phyloP scores from a whole-genome alignment of 2,329 filamentous ascomycete genomes.

The Paraphoma sp. region DNA sequence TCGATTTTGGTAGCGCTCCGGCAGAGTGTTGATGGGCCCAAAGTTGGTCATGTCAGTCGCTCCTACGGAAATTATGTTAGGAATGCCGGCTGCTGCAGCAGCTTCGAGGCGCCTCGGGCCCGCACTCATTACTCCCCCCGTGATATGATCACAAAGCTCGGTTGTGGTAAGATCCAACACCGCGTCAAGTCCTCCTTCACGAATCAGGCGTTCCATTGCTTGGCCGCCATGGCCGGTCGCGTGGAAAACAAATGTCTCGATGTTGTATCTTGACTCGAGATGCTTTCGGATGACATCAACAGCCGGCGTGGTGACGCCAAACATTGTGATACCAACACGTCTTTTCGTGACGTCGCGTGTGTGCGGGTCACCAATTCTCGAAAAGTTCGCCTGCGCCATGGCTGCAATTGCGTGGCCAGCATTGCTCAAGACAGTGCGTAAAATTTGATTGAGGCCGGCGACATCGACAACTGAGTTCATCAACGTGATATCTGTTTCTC shows the following conservation, averaged over 20 bases:
- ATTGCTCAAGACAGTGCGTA: constrained; percentile 66
- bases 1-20: constrained; percentile 59
- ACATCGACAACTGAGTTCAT: constrained; percentile 77
- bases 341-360: constrained; percentile 41
- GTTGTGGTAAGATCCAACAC: constrained; percentile 76
- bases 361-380: not conserved
- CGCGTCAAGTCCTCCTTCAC: constrained; percentile 65
- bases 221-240: constrained; percentile 72
- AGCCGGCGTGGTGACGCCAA: constrained; percentile 74
- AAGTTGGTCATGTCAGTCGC: constrained; percentile 65
- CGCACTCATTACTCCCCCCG: constrained; percentile 69
- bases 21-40: constrained; percentile 62
- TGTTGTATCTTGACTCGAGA: constrained; percentile 48
- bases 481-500: constrained; percentile 72
- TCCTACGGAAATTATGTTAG: constrained; percentile 59
- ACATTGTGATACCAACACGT: constrained; percentile 73
- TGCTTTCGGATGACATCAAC: constrained; percentile 62
- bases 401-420: constrained; percentile 67
- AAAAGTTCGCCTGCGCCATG: constrained; percentile 60
- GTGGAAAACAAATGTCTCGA: constrained; percentile 72
- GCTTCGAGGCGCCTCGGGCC: constrained; percentile 64
- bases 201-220: constrained; percentile 71
- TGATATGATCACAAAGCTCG: constrained; percentile 67
- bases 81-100: constrained; percentile 64
- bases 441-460: constrained; percentile 67